Evolutionary conservation across 2,329 filamentous ascomycete species (phyloP), one percentile per base, ranked within the genome.

Genomic region (Lojkania enalia): DNA sequence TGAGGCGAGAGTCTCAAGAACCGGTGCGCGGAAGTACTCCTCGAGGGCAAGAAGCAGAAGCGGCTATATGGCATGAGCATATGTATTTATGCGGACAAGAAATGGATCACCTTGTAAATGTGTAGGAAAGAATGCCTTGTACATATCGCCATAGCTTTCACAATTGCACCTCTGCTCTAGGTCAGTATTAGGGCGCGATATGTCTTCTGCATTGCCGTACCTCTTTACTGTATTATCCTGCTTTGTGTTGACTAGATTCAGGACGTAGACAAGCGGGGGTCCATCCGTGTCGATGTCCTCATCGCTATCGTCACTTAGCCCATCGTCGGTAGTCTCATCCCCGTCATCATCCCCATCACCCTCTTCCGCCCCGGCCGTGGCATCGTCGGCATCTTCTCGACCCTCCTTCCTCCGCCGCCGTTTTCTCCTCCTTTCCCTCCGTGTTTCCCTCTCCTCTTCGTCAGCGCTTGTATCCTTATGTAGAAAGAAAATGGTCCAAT

Each of bases 401-500:
- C 70, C 73, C 35, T 74, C 72, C 44, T 67, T 66, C 35, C 54
- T 57, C 42, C 59, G 54, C 39, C 72, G 77, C 54, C 76, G 77
- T 48, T 75, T 75, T 51, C 74, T 77, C 44, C 82, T 76, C 58
- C 79, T 73, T 55, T 77, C 80, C 75, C 58, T 76, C 76, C 60
- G 78, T 74, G 80, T 85, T 29, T 77, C 77, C 42, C 74, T 76
- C 49, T 77, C 77, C 57, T 89, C 86, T 48, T 95, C 91, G 45
- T 92, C 88, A 48, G 86, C 84, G 48, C 84, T 91, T 3, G 86
- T 88, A 68, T 99, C 94, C 69, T 97, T 97, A 74, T 99, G 94
- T 44, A 99, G 70, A 67, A 99, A 99, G 75, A 99, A 99, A 43
- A 97, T 96, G 31, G 94, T 99, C 94, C 94, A 99, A 69, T 99